Base-by-base conservation (phyloP, 129 eudicot genomes). In the Ambrosia artemisiifolia region DNA sequence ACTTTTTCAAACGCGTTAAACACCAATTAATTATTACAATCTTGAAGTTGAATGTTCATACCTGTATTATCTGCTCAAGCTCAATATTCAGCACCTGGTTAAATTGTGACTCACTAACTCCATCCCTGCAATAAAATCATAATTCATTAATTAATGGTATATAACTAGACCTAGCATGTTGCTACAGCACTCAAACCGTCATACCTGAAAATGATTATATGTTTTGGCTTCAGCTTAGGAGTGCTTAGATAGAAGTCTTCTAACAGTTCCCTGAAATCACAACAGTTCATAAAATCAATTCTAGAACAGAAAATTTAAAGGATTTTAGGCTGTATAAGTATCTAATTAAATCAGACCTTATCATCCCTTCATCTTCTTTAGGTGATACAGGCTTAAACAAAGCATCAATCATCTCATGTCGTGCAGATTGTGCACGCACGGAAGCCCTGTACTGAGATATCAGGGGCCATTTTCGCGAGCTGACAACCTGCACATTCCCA, bases 61-160 rank as follows among this genome's bases (percentile, higher is more conserved):
- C 73, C 73, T 69, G 73, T 33, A 91, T 85, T 7, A 91, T 88
- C 63, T 88, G 92, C 16, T 81, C 85, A n/a, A 91, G 75, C 63
- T 91, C 97, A 10, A 77, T 73, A 65, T 88, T 91, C 11, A 88
- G 71, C 46, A 91, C 97, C 73, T 91, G 97, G 11, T 75, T 88
- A 69, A 91, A 91, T 53, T 91, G 95, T 0, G 90, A 84, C 50
- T 91, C 95, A 9, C 97, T 91, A 0, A 91, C 97, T 0, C 95
- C 97, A 80, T 91, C 97, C 72, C 97, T 48, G 54, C 7, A 48
- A 48, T 48, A 48, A 13, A 7, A 3, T 12, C 54, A 48, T 12
- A 48, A 48, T 48, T 11, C n/a, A 48, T 3, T 48, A 48, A 48
- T 2, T 24, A 40, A 40, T 40, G 54, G 19, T 48, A 48, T 48